These are phyloP conservation scores for Yarrowia hollandica DNA, from an alignment of 805 yeast genomes.

Conservation along the genomic window DNA sequence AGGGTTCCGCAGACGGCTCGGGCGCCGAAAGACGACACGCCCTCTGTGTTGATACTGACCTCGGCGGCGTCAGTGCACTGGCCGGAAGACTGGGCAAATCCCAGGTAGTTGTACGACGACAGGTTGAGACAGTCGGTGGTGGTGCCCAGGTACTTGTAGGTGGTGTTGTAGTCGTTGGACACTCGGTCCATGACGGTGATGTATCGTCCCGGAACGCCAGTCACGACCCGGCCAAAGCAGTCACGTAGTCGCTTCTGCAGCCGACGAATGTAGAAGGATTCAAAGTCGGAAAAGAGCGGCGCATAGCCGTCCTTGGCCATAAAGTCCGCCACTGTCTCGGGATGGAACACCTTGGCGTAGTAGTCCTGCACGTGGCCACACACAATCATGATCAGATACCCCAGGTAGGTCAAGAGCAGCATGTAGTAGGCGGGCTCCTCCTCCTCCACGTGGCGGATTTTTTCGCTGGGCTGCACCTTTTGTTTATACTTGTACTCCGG, in stretches of 20 bases:
- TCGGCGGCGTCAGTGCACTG: slow-evolving; percentile 80
- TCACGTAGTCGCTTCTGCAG: slow-evolving; percentile 88
- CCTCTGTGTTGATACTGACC: slow-evolving; percentile 61
- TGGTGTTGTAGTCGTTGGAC: slow-evolving; percentile 62
- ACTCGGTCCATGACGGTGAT: slow-evolving; percentile 78
- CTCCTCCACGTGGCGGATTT: slow-evolving; percentile 55
- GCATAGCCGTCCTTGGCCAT: slow-evolving; percentile 86
- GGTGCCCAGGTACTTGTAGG: slow-evolving; percentile 73
- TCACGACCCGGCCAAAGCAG: slow-evolving; percentile 93
- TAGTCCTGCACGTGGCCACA: slow-evolving; percentile 91
- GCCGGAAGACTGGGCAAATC: slow-evolving; percentile 95
- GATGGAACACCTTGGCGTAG: slow-evolving; percentile 72
- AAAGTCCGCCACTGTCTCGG: slow-evolving; percentile 59
- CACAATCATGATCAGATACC: slow-evolving; percentile 78
- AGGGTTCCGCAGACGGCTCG: slow-evolving; percentile 73
- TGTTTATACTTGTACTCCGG: slow-evolving; percentile 65
- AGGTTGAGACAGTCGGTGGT: slow-evolving; percentile 78
- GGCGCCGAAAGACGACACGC: slow-evolving; percentile 78
- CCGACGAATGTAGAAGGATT: slow-evolving; percentile 88
- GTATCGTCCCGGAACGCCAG: slow-evolving; percentile 95
- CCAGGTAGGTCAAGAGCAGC: slow-evolving; percentile 77
- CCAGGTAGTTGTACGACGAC: slow-evolving; percentile 89
- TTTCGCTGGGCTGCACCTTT: slow-evolving; percentile 54
- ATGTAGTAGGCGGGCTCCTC: slow-evolving; percentile 88
- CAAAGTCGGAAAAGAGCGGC: slow-evolving; percentile 93